Conservation (phyloP, 1,284 basidiomycete species). For the Trichosporon ovoides region DNA sequence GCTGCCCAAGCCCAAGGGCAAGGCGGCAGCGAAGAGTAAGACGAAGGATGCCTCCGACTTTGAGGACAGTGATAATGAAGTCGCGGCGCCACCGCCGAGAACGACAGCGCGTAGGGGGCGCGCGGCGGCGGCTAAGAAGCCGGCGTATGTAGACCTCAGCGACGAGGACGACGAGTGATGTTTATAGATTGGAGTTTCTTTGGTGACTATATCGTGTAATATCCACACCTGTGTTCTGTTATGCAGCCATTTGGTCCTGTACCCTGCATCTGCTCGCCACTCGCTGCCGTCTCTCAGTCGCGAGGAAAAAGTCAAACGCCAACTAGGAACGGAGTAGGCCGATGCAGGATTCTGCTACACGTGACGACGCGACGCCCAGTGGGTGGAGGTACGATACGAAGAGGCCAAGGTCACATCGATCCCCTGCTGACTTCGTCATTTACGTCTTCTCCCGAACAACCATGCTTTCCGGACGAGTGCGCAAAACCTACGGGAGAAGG, state of each 20-base stretch:
- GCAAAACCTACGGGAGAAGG: not conserved
- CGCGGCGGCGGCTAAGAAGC: constrained; percentile 19
- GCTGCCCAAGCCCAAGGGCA: constrained; percentile 15
- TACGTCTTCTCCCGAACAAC: not conserved
- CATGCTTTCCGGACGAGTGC: constrained; percentile 2
- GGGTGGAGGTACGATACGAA: no score
- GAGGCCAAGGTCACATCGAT: not conserved
- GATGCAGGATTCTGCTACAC: not conserved
- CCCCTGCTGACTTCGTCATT: not conserved
- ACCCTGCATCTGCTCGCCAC: no score
- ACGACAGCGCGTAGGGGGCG: constrained; percentile 11
- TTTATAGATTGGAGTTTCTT: no score
- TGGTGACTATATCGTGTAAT: no score
- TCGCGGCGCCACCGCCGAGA: constrained; percentile 3
- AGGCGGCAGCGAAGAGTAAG: constrained; percentile 16
- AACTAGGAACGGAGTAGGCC: not conserved
- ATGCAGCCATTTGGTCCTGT: no score
- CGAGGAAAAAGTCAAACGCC: not conserved
- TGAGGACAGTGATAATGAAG: constrained; percentile 11
- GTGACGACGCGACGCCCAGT: not conserved
- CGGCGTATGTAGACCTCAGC: constrained; percentile 20
- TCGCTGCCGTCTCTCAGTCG: no score
- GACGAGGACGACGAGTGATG: constrained; percentile 16
- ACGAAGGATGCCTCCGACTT: constrained; percentile 18
- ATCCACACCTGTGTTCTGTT: no score